Evolutionary conservation across 495 filamentous ascomycete genomes (phyloP).

Genomic region (Eremomyces bilateralis): DNA sequence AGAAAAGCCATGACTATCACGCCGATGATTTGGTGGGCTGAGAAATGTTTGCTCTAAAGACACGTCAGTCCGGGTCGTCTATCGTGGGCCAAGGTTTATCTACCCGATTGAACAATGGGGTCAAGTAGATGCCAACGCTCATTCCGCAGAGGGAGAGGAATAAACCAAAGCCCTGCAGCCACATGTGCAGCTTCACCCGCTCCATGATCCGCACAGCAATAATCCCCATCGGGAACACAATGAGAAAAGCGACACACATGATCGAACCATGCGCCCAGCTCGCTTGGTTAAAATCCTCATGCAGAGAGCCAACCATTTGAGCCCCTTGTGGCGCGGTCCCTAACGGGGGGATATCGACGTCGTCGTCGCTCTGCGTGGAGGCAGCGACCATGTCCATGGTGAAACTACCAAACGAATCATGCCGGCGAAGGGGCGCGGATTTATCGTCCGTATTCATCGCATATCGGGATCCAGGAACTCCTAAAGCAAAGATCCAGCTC

Average conservation of each 20-base stretch:
- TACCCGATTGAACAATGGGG: too few relatives aligned
- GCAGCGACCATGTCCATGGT: slow-evolving; percentile 29
- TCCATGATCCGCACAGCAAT: slow-evolving; percentile 26
- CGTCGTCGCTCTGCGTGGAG: slow-evolving; percentile 12
- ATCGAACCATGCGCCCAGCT: slow-evolving; percentile 28
- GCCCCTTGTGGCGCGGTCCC: slow-evolving; percentile 3
- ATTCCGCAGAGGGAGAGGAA: slow-evolving; percentile 25
- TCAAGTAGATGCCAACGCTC: slow-evolving; percentile 27
- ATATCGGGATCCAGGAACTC: too few relatives aligned
- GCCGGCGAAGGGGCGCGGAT: slow-evolving; percentile 26
- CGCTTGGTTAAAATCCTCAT: slow-evolving; percentile 15
- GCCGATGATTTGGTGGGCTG: slow-evolving; percentile 39
- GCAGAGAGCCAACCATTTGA: background rate
- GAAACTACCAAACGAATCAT: slow-evolving; percentile 32
- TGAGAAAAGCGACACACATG: slow-evolving; percentile 29
- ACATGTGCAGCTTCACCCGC: slow-evolving; percentile 26
- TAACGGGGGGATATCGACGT: slow-evolving; percentile 3
- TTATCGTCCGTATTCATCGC: slow-evolving; percentile 17
- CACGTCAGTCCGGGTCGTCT: too few relatives aligned
- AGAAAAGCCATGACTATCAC: slow-evolving; percentile 27
- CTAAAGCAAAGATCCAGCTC: slow-evolving; percentile 35
- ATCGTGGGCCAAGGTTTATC: too few relatives aligned
- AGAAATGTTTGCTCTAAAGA: too few relatives aligned
- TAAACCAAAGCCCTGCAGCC: slow-evolving; percentile 24
- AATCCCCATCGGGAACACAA: slow-evolving; percentile 32